Base-by-base conservation (phyloP, 2,329 filamentous ascomycete genomes). In the Alternaria triticina region DNA sequence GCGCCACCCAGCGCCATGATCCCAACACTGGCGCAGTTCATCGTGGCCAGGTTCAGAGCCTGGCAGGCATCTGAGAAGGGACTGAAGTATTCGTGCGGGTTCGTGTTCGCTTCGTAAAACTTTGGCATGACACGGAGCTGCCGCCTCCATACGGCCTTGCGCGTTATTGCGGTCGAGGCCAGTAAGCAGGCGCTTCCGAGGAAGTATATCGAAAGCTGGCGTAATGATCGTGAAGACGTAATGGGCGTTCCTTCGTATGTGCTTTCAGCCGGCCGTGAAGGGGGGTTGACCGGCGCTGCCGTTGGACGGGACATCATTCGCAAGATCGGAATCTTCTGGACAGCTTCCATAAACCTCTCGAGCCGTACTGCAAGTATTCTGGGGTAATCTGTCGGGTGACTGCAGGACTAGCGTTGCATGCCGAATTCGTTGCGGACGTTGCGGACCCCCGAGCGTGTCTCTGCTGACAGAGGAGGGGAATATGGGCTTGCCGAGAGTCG, bases 21-120 rank as follows among this genome's bases (percentile, higher is more conserved):
- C 1, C 86, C 90, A 54, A 96, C 87, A 71, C 90, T 91, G 30
- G 89, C 74, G 12, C 96, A 92, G 72, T 97, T 97, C 70, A 97
- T 86, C 0, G 94, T 97, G 0, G 95, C 96, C 36, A 97, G 83
- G 52, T 90, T 91, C 22, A 99, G 83, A 0, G 95, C 95, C 80
- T 97, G 91, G 33, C 91, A 81, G 1, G 95, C 95, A 67, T 97
- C 90, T 43, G 91, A 77, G 1, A 88, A 86, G 8, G 89, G 89
- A 73, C 90, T 90, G 27, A 88, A 85, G 47, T 79, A 76, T 51
- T 79, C 83, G 54, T 82, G 77, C 6, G 80, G 76, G 30, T 80
- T 79, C 67, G 83, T 80, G 70, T 87, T 88, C 78, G 86, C 87
- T 13, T 87, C 83, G 85, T 91, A 97, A 83, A 91, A 95, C 50